Conservation (phyloP, 2,329 filamentous ascomycete genomes). For the Pseudodiploospora longispora region DNA sequence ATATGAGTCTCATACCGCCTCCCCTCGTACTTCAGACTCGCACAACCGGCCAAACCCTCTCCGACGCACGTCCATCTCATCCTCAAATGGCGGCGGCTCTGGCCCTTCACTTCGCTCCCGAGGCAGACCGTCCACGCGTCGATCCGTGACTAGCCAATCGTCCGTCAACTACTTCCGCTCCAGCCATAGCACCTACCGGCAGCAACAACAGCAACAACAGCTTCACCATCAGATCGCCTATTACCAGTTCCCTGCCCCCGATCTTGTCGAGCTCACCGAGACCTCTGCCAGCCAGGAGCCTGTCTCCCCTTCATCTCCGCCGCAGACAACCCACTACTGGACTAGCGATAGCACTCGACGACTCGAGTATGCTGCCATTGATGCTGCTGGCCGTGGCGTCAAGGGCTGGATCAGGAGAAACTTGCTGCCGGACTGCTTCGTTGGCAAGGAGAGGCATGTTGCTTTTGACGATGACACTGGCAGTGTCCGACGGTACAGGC, state of each 20-base stretch:
- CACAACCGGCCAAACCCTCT: slow-evolving; percentile 20
- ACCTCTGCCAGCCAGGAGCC: slow-evolving; percentile 10
- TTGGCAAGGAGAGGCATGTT: slow-evolving; percentile 41
- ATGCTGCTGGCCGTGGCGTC: slow-evolving; percentile 51
- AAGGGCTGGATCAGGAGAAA: slow-evolving; percentile 51
- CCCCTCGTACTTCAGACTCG: slow-evolving; percentile 30
- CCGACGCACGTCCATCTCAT: slow-evolving; percentile 27
- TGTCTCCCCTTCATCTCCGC: slow-evolving; percentile 29
- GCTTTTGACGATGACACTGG: slow-evolving; percentile 55
- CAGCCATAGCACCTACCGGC: slow-evolving; percentile 24
- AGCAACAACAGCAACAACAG: slow-evolving; percentile 25
- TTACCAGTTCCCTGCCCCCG: slow-evolving; percentile 42
- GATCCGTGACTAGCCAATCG: slow-evolving; percentile 23
- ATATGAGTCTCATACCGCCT: slow-evolving; percentile 42
- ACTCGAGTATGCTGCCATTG: slow-evolving; percentile 59
- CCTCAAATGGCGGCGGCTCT: slow-evolving; percentile 14
- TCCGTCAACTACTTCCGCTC: slow-evolving; percentile 9
- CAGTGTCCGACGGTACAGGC: slow-evolving; percentile 54
- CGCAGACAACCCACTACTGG: slow-evolving; percentile 58
- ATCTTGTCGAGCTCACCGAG: slow-evolving; percentile 24
- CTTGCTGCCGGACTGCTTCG: slow-evolving; percentile 53
- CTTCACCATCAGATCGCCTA: slow-evolving; percentile 29
- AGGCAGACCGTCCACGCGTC: slow-evolving; percentile 33
- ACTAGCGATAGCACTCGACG: slow-evolving; percentile 55
- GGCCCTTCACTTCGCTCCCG: slow-evolving; percentile 22